phyloP scores from a whole-genome alignment of 23 red algal genomes.

The Gracilaria caudata region DNA sequence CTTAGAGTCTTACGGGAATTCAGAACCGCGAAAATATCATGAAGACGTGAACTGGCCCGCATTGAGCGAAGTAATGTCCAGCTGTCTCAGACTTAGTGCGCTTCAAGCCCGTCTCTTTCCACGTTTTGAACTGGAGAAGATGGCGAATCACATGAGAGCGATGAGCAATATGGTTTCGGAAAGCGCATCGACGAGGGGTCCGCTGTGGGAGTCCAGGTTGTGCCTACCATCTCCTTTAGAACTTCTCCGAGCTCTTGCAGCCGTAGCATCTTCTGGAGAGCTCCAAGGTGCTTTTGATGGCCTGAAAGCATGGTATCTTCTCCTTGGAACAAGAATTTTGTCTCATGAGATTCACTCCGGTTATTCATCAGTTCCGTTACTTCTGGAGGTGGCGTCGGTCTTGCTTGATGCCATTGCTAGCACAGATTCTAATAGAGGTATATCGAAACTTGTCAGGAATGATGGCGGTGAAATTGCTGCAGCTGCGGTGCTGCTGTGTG shows the following conservation, averaged over 20 bases:
- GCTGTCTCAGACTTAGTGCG: slow-evolving; percentile 56
- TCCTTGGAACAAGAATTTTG: slow-evolving; percentile 29
- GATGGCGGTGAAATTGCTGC: slow-evolving; percentile 62
- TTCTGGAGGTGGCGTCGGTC: slow-evolving; percentile 40
- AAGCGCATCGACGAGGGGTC: background rate
- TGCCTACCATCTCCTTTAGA: slow-evolving; percentile 41
- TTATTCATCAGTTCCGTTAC: slow-evolving; percentile 2
- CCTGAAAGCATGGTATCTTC: slow-evolving; percentile 35
- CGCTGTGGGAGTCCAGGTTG: slow-evolving; percentile 17
- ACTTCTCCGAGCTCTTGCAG: slow-evolving; percentile 31
- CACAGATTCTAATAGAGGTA: slow-evolving; percentile 32
- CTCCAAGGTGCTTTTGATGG: slow-evolving; percentile 58
- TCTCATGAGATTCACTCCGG: slow-evolving; percentile 20
- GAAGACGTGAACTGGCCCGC: slow-evolving; percentile 59
- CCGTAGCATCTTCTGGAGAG: slow-evolving; percentile 44
- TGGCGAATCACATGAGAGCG: slow-evolving; percentile 16
- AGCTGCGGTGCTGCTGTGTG: slow-evolving; percentile 42
- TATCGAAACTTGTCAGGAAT: slow-evolving; percentile 27
- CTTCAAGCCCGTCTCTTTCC: slow-evolving; percentile 63
- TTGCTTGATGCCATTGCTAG: slow-evolving; percentile 21
- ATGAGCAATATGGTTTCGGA: background rate
- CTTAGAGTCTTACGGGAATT: slow-evolving; percentile 28
- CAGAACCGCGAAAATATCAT: slow-evolving; percentile 36
- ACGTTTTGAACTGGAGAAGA: slow-evolving; percentile 43
- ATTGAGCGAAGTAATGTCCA: slow-evolving; percentile 43